A percentile compares a stretch with the other conserved stretches of the same genome.
These are phyloP conservation scores for Microdochium bolleyi DNA, from an alignment of 2,329 filamentous ascomycete genomes.

Conservation along the genomic window DNA sequence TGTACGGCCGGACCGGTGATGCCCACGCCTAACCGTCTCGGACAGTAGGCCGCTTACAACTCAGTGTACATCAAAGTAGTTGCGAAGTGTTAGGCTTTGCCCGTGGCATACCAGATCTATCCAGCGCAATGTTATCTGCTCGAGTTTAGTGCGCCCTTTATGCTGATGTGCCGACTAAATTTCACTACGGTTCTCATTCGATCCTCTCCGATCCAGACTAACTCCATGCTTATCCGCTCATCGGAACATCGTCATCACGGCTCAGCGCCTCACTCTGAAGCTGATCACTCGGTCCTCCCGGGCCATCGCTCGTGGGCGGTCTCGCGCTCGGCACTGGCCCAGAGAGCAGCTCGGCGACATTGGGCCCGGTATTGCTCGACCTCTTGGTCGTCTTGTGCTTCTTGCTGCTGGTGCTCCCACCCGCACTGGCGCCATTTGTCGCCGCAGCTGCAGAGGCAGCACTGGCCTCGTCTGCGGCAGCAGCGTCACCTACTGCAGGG, in stretches of 20 bases:
- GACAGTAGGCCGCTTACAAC: too few species aligned
- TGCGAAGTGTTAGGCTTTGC: too few species aligned
- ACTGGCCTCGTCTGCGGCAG: slow-evolving; percentile 15
- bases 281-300: slow-evolving; percentile 35
- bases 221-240: too few species aligned
- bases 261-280: slow-evolving; percentile 44
- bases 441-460: slow-evolving; percentile 9
- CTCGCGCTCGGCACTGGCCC: neutral
- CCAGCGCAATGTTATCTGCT: too few species aligned
- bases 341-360: slow-evolving; percentile 2
- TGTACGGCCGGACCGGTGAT: too few species aligned
- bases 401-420: slow-evolving; percentile 22
- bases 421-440: neutral
- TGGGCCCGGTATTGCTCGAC: slow-evolving; percentile 14
- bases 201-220: too few species aligned
- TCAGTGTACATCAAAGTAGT: too few species aligned
- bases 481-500: slow-evolving; percentile 14
- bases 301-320: slow-evolving; percentile 11
- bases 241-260: slow-evolving; percentile 44
- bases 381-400: slow-evolving; percentile 26
- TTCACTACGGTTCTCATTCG: too few species aligned
- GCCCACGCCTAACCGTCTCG: too few species aligned
- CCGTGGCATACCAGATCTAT: too few species aligned
- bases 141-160: too few species aligned
- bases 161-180: too few species aligned